Evolutionary conservation across 345 rosid species (phyloP).

Genomic region (Eutrema japonicum): DNA sequence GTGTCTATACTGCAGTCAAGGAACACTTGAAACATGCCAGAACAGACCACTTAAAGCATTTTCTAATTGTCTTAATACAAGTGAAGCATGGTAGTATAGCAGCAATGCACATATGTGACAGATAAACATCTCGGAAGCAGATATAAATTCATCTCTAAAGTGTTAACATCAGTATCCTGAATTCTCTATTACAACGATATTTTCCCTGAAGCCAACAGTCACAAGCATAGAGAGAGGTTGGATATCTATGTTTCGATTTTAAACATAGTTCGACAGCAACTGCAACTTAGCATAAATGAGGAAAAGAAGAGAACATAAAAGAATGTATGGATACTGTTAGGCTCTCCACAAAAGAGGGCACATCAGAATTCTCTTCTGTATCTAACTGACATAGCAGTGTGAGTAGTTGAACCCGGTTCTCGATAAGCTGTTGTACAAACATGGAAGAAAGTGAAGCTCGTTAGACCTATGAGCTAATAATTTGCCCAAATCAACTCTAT

Average conservation of each 20-base stretch:
- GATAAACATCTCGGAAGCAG: background rate
- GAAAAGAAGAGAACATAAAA: background rate
- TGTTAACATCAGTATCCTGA: background rate
- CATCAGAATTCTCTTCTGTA: conserved; percentile 51
- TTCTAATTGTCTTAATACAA: background rate
- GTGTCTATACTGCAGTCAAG: conserved; percentile 60
- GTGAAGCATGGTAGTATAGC: background rate
- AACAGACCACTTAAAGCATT: conserved; percentile 5
- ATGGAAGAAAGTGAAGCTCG: conserved; percentile 10
- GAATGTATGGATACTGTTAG: conserved; percentile 65
- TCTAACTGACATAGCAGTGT: conserved; percentile 54
- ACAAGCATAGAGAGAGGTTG: background rate
- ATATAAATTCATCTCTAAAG: background rate
- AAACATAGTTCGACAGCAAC: background rate
- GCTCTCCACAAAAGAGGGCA: conserved; percentile 54
- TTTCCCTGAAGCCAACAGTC: conserved; percentile 9
- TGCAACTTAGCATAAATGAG: background rate
- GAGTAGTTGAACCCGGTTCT: conserved; percentile 66
- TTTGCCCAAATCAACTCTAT: background rate
- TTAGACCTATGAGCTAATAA: conserved; percentile 18
- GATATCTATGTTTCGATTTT: background rate
- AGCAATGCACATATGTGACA: background rate
- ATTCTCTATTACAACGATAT: background rate
- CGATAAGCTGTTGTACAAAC: conserved; percentile 59
- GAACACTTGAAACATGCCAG: conserved; percentile 24